Percentiles rank a stretch among this genome's conserved stretches.
Conservation (phyloP, 352 stramenopile genomes). For the Pythium phragmiticola region DNA sequence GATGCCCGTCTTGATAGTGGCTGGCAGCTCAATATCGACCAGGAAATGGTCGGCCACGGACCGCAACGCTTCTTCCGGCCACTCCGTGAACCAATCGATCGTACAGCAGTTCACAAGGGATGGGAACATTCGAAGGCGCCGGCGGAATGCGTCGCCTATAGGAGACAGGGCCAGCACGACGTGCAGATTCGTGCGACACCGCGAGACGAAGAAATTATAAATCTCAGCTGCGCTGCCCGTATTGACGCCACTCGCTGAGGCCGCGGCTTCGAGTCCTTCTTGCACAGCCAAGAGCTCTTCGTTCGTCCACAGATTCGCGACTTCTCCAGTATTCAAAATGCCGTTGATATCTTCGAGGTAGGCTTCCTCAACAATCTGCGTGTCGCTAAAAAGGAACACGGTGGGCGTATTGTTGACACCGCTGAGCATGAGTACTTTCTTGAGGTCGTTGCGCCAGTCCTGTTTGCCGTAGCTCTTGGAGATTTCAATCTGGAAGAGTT, state of each 20-base stretch:
- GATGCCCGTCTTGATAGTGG: constrained; percentile 78
- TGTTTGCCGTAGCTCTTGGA: constrained; percentile 91
- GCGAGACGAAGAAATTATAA: constrained; percentile 91
- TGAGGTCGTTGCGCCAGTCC: constrained; percentile 94
- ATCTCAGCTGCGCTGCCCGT: constrained; percentile 71
- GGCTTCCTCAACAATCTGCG: constrained; percentile 91
- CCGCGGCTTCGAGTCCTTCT: constrained; percentile 66
- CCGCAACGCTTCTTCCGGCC: constrained; percentile 92
- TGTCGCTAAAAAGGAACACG: constrained; percentile 93
- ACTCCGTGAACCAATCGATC: constrained; percentile 97
- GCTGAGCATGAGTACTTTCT: constrained; percentile 81
- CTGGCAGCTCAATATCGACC: constrained; percentile 82
- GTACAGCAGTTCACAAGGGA: constrained; percentile 96
- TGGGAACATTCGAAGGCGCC: constrained; percentile 94
- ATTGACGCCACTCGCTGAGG: constrained; percentile 62
- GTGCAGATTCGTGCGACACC: constrained; percentile 92
- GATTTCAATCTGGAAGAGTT: constrained; percentile 96
- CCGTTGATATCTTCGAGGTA: constrained; percentile 94
- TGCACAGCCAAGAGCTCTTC: constrained; percentile 88
- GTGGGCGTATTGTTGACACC: constrained; percentile 84
- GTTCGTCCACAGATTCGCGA: constrained; percentile 90
- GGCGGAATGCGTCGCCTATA: constrained; percentile 93
- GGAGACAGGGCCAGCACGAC: constrained; percentile 92
- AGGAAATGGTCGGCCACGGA: constrained; percentile 93
- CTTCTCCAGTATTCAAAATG: constrained; percentile 92